Conservation (phyloP, 768 basidiomycete genomes). For the Rhizopogon salebrosus region DNA sequence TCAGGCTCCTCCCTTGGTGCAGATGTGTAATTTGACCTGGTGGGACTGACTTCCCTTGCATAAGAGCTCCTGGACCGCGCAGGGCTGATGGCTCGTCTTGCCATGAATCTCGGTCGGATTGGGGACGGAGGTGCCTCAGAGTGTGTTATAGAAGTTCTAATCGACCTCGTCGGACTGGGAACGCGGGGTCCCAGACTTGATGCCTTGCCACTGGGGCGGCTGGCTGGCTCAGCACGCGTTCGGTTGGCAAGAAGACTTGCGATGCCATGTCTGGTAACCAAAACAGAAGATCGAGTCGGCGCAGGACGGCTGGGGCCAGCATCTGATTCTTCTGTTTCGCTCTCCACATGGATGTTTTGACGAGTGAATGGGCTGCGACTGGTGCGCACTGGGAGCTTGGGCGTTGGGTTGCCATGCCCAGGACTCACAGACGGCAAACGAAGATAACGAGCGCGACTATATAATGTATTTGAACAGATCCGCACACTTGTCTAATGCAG, state of each 20-base stretch:
- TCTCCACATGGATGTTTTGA: constrained; percentile 19
- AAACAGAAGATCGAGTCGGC: constrained; percentile 20
- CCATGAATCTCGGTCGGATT: constrained; percentile 30
- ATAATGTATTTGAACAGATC: constrained; percentile 6
- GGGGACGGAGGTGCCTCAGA: constrained; percentile 20
- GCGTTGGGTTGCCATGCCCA: constrained; percentile 24
- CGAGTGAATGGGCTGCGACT: constrained; percentile 27
- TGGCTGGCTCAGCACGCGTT: constrained; percentile 19
- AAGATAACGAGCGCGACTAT: constrained; percentile 76
- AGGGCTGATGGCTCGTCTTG: constrained; percentile 36
- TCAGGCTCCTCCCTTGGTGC: constrained; percentile 29
- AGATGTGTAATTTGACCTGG: constrained; percentile 21
- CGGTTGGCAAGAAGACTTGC: constrained; percentile 34
- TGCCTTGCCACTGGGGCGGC: constrained; percentile 22
- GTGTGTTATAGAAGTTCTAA: constrained; percentile 14
- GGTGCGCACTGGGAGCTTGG: constrained; percentile 25
- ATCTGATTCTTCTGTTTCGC: constrained; percentile 28
- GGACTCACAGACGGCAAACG: constrained; percentile 59
- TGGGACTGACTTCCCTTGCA: constrained; percentile 22
- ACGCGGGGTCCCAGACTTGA: constrained; percentile 22
- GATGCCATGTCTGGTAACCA: constrained; percentile 27
- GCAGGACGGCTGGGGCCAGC: constrained; percentile 18
- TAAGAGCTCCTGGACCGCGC: constrained; percentile 27
- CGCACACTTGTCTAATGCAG: constrained; percentile 4
- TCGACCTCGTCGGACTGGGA: constrained; percentile 27